Evolutionary conservation across 2,329 filamentous ascomycete genomes (phyloP).

Genomic region (Keithomyces neogunnii): DNA sequence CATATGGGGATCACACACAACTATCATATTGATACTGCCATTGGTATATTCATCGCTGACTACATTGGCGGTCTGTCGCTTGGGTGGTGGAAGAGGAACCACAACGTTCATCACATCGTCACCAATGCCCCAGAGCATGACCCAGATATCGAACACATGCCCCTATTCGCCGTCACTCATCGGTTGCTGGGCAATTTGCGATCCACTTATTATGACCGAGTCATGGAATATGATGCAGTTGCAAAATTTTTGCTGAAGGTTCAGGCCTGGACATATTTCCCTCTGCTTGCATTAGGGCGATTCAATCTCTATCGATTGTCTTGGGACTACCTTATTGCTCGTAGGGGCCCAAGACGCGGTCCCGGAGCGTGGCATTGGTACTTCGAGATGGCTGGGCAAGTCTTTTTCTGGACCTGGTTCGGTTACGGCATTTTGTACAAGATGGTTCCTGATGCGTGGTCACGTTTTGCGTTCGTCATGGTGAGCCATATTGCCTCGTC

Average conservation of each 20-base stretch:
- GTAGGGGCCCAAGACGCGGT: slow-evolving; percentile 64
- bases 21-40: slow-evolving; percentile 72
- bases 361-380: slow-evolving; percentile 77
- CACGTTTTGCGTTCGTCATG: slow-evolving; percentile 66
- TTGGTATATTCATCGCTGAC: slow-evolving; percentile 86
- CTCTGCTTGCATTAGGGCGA: slow-evolving; percentile 69
- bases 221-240: slow-evolving; percentile 70
- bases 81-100: slow-evolving; percentile 95
- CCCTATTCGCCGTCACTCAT: slow-evolving; percentile 81
- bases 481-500: slow-evolving; percentile 74
- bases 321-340: slow-evolving; percentile 66
- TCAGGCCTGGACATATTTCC: slow-evolving; percentile 78
- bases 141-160: slow-evolving; percentile 87
- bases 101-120: slow-evolving; percentile 95
- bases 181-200: slow-evolving; percentile 64
- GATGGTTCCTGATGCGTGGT: slow-evolving; percentile 58
- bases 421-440: slow-evolving; percentile 74
- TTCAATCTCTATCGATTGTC: slow-evolving; percentile 83
- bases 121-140: slow-evolving; percentile 95
- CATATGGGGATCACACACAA: slow-evolving; percentile 97
- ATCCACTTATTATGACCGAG: slow-evolving; percentile 75
- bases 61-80: slow-evolving; percentile 83
- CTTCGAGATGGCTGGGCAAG: slow-evolving; percentile 67
- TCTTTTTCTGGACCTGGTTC: slow-evolving; percentile 82
- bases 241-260: slow-evolving; percentile 62